These are phyloP conservation scores for Fistulinella cinereoalba DNA, from an alignment of 1,284 basidiomycete genomes.

Conservation along the genomic window DNA sequence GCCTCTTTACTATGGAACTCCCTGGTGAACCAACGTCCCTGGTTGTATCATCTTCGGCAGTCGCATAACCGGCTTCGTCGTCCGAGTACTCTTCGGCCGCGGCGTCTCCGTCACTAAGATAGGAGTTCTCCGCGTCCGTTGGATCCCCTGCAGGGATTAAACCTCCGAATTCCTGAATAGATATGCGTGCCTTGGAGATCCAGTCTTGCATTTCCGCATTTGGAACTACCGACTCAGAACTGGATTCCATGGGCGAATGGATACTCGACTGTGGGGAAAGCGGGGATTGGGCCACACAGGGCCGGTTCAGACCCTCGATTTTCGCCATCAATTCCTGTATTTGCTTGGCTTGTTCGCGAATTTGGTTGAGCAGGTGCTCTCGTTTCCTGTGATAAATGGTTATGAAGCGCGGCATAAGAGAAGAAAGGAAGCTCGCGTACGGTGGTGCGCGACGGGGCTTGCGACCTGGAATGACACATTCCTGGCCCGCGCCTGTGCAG, in stretches of 20 bases:
- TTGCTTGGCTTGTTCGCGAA: slow-evolving; percentile 65
- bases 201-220: slow-evolving; percentile 59
- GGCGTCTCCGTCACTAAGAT: slow-evolving; percentile 22
- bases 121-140: slow-evolving; percentile 34
- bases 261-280: slow-evolving; percentile 29
- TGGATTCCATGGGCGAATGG: slow-evolving; percentile 24
- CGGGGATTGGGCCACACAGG: slow-evolving; percentile 25
- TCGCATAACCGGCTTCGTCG: slow-evolving; percentile 38
- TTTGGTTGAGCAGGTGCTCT: slow-evolving; percentile 69
- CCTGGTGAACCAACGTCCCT: slow-evolving; percentile 25
- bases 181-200: slow-evolving; percentile 68
- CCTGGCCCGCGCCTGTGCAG: slow-evolving; percentile 61
- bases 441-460: slow-evolving; percentile 74
- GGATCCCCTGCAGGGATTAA: slow-evolving; percentile 55
- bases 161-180: slow-evolving; percentile 61
- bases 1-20: slow-evolving; percentile 29
- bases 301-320: slow-evolving; percentile 43
- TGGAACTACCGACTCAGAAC: slow-evolving; percentile 29
- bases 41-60: slow-evolving; percentile 29
- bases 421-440: slow-evolving; percentile 41
- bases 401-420: slow-evolving; percentile 2
- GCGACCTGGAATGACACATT: slow-evolving; percentile 72
- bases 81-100: slow-evolving; percentile 28
- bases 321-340: slow-evolving; percentile 67
- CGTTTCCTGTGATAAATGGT: slow-evolving; percentile 52